A percentile compares a stretch with the other conserved stretches of the same genome.
Evolutionary conservation across 2,329 filamentous ascomycete species (phyloP).

Genomic region (Cadophora malorum): DNA sequence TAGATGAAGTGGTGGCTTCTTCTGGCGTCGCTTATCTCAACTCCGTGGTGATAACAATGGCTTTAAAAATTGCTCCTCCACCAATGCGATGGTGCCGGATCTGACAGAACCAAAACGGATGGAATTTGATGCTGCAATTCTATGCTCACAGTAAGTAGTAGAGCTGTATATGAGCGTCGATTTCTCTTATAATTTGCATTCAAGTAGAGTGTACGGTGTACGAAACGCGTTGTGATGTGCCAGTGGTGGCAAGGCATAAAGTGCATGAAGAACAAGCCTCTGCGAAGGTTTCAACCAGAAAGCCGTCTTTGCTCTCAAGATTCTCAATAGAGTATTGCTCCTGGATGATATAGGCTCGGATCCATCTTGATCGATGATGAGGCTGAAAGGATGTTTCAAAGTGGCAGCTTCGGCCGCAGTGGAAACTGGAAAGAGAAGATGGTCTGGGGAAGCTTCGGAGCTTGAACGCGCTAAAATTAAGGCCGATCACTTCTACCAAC

Average conservation of each 20-base stretch:
- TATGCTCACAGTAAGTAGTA: background rate
- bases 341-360: background rate
- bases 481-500: slow-evolving; percentile 7
- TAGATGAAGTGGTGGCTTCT: background rate
- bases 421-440: background rate
- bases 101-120: background rate
- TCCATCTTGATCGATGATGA: background rate
- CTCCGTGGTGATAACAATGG: slow-evolving; percentile 12
- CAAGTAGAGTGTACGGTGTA: too few species aligned
- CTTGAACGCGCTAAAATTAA: slow-evolving; percentile 18
- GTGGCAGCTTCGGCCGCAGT: too few species aligned
- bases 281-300: too few species aligned
- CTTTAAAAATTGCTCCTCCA: background rate
- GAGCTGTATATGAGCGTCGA: background rate
- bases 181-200: too few species aligned
- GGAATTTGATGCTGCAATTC: background rate
- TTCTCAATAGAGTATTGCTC: background rate
- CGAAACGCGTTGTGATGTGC: too few species aligned
- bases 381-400: background rate
- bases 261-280: too few species aligned
- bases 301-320: background rate
- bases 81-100: background rate
- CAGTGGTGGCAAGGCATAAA: too few species aligned
- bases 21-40: slow-evolving; percentile 6
- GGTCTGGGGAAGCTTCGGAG: slow-evolving; percentile 18